These are phyloP conservation scores for Pisolithus sp. DNA, from an alignment of 768 basidiomycete genomes.

Conservation along the genomic window DNA sequence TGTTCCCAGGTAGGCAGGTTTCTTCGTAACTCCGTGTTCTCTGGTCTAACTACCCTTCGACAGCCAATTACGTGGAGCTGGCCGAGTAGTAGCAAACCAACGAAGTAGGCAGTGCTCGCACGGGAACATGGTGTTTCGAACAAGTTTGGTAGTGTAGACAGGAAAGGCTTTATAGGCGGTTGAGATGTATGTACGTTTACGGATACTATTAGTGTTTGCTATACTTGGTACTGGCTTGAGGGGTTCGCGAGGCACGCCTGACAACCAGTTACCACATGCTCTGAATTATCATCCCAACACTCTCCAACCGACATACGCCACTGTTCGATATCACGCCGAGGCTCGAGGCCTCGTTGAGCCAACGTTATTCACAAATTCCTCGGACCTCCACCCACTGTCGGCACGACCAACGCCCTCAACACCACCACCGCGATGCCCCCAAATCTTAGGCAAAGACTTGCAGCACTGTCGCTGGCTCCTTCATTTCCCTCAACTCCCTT, in stretches of 20 bases:
- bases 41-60: not conserved
- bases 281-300: not conserved
- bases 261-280: not conserved
- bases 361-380: not conserved
- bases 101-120: too few species aligned
- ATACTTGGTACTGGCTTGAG: not conserved
- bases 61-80: conserved; percentile 6
- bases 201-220: not conserved
- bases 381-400: too few species aligned
- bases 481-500: conserved; percentile 42
- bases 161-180: too few species aligned
- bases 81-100: not conserved
- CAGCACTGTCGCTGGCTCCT: conserved; percentile 50
- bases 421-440: conserved; percentile 20
- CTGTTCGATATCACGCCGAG: not conserved
- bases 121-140: too few species aligned
- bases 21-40: not conserved
- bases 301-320: not conserved
- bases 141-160: too few species aligned
- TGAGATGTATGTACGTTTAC: too few species aligned
- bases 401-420: not conserved
- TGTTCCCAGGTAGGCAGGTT: conserved; percentile 64
- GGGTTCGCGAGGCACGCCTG: not conserved
- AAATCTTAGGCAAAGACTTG: conserved; percentile 61
- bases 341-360: not conserved